Evolutionary conservation across 129 eudicot genomes (phyloP), one percentile per base, ranked within the genome.

Genomic region (Rutidosis leptorrhynchoides): DNA sequence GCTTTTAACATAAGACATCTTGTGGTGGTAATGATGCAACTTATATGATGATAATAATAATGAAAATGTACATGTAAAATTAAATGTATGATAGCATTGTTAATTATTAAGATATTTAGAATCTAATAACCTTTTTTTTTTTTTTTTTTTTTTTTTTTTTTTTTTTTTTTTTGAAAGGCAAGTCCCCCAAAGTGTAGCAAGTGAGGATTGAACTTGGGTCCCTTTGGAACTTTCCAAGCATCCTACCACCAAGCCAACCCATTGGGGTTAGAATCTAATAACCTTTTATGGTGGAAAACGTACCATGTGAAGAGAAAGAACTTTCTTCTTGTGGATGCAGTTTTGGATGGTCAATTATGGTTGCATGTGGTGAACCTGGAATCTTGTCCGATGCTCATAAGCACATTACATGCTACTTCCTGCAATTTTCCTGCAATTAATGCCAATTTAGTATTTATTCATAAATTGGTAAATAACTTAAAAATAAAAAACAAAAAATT

Each of bases 371-470:
- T 60, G 57, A 75, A 67, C 33, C 45, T 72, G 3, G 70, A 72
- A 53, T 63, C 70, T 72, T 72, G 77, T 32, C 77, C 77, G 63
- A 72, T 54, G 51, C 65, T 40, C 48, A 65, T 7, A 68, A 75
- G 62, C 64, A 75, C 55, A 37, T 35, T 68, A 37, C 80, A 75
- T 59, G 80, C 80, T 21, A 75, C 74, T 57, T 68, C 80, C 68
- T 60, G 23, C 80, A 75, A 68, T 26, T 75, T 75, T 28, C 80
- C 80, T 75, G 80, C 27, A 75, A 46, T 46, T 14, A 67, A n/a
- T 17, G 35, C 42, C 23, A 57, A 2, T 52, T n/a, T 16, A 28
- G 14, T 23, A 57, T 32, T 56, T 28, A 29, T 70, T 42, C 26
- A 24, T 63, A 37, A 69, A 66, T 7, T 3, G 7, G 8, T 16